Evolutionary conservation across 2,329 filamentous ascomycete genomes (phyloP), one percentile per base, ranked within the genome.

Genomic region (Neoarthrinium moseri): DNA sequence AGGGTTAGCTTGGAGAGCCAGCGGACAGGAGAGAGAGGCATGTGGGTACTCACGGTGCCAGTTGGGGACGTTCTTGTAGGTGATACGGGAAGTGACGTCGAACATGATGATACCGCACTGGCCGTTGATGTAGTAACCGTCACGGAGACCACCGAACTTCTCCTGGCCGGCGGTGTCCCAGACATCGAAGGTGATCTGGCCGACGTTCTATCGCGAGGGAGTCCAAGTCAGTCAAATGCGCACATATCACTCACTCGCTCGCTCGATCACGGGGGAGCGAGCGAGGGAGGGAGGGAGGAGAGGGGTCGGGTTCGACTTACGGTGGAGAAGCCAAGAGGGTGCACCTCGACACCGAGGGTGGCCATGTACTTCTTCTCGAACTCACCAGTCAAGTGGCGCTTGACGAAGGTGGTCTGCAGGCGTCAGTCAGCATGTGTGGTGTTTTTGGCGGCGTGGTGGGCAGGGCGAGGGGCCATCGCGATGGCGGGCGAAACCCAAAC

Each of bases 291-390:
- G 46, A 32, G 43, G 18, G 18, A 15, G 20, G 27, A 17, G 12
- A 20, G 27, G 49, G 46, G 50, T 46, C 51, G 46, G 59, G 60
- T 56, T 58, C 57, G 62, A 80, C 90, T 78, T 90, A 97, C 91
- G 70, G 92, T 97, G 66, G 86, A 90, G 85, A 99, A 99, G 66
- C 86, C 88, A 58, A 99, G 89, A 71, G 94, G 94, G 81, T 99
- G 94, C 59, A 99, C 94, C 74, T 99, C 94, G 70, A 99, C 94
- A 87, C 94, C 94, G 57, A 99, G 89, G 51, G 94, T 99, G 65
- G 94, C 94, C 73, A 99, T 97, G 80, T 99, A 99, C 81, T 97
- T 99, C 88, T 99, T 99, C 80, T 99, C 94, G 71, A 99, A 99
- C 74, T 99, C 94, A 72, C 94, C 94, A 69, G 94, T 99, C 84